A percentile compares a stretch with the other conserved stretches of the same genome.
Conservation (phyloP, 495 filamentous ascomycete genomes). For the Mytilinidion resinicola region DNA sequence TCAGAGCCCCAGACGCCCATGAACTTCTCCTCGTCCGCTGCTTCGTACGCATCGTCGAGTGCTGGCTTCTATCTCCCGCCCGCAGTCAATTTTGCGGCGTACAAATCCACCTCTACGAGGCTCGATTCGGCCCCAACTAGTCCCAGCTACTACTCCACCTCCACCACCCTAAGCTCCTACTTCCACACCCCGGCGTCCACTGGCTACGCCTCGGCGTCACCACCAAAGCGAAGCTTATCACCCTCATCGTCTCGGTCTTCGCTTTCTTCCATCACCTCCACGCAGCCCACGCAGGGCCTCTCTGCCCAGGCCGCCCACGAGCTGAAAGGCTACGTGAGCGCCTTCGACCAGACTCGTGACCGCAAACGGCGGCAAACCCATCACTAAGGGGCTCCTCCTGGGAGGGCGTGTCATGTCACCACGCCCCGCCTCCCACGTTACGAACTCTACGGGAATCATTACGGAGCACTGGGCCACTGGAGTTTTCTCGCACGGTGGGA, state of each 20-base stretch:
- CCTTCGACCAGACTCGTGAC: conserved; percentile 75
- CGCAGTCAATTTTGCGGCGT: conserved; percentile 57
- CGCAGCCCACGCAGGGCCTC: conserved; percentile 48
- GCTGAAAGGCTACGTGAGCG: conserved; percentile 76
- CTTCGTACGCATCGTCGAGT: conserved; percentile 8
- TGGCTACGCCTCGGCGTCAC: conserved; percentile 5
- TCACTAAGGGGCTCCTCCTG: conserved; percentile 2
- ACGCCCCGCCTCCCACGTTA: not conserved
- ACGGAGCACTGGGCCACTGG: conserved; percentile 1
- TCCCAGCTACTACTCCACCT: conserved; percentile 19
- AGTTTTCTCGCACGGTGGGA: not conserved
- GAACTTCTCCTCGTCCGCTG: conserved; percentile 18
- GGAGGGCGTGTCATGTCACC: not conserved
- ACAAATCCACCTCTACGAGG: conserved; percentile 33
- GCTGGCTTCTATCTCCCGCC: conserved; percentile 60
- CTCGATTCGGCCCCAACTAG: conserved; percentile 19
- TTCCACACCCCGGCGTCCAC: conserved; percentile 20
- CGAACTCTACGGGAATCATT: not conserved
- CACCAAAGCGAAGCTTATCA: conserved; percentile 45
- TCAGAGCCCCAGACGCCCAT: conserved; percentile 12
- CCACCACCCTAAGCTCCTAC: conserved; percentile 16
- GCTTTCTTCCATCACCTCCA: conserved; percentile 68
- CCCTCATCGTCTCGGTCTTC: conserved; percentile 82
- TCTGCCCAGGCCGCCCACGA: conserved; percentile 73
- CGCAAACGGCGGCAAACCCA: conserved; percentile 52